phyloP scores from a whole-genome alignment of 352 stramenopile genomes.

The Hyaloperonospora brassicae region DNA sequence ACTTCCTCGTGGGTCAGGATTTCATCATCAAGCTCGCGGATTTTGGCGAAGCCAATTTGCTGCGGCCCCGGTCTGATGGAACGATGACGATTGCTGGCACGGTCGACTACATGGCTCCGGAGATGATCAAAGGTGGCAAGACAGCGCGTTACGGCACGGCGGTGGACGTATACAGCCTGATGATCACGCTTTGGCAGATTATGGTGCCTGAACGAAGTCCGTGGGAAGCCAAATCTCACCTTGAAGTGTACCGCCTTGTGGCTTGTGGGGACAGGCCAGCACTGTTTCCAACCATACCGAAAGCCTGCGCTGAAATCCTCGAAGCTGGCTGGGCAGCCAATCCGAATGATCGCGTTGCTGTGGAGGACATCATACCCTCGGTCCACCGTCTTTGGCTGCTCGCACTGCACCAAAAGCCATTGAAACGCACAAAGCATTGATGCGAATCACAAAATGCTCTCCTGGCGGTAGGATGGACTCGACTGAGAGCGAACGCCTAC shows the following conservation, averaged over 20 bases:
- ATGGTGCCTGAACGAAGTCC: constrained; percentile 69
- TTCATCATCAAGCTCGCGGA: constrained; percentile 76
- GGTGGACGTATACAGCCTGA: constrained; percentile 79
- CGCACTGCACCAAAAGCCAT: constrained; percentile 62
- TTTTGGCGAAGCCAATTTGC: constrained; percentile 80
- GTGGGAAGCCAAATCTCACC: constrained; percentile 63
- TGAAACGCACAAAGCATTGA: constrained; percentile 59
- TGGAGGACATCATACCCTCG: constrained; percentile 67
- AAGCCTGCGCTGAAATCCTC: constrained; percentile 64
- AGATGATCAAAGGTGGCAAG: constrained; percentile 81
- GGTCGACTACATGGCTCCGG: constrained; percentile 80
- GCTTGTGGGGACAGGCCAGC: constrained; percentile 64
- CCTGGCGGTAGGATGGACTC: constrained; percentile 9
- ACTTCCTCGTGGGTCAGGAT: constrained; percentile 74
- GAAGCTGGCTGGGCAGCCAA: constrained; percentile 64
- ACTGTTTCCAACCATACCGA: constrained; percentile 58
- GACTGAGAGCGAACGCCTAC: constrained; percentile 6
- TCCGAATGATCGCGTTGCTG: constrained; percentile 57
- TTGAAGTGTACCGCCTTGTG: constrained; percentile 75
- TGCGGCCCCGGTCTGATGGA: constrained; percentile 60
- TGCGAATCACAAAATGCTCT: not conserved
- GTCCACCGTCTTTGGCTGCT: constrained; percentile 74
- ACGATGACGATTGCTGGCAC: constrained; percentile 84
- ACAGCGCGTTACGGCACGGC: constrained; percentile 68
- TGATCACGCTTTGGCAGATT: constrained; percentile 86